Evolutionary conservation across 2,329 filamentous ascomycete genomes (phyloP).

Genomic region (Berkeleyomyces basicola): DNA sequence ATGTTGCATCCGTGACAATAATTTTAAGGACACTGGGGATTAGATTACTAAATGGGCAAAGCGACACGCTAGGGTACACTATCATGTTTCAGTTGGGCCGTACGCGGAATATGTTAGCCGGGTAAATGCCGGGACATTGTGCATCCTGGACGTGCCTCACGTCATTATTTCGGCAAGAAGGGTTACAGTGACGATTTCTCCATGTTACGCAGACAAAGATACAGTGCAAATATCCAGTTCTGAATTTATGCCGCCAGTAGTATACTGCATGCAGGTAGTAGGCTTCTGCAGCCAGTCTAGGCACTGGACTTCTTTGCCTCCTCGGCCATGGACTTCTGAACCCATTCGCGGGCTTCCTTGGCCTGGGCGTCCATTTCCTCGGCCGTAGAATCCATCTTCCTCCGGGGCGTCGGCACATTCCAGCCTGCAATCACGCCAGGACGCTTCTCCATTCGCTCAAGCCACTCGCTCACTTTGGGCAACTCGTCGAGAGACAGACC

Average conservation of each 20-base stretch:
- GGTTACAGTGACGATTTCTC: background rate
- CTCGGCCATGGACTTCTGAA: slow-evolving; percentile 52
- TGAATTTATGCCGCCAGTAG: background rate
- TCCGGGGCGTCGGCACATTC: slow-evolving; percentile 52
- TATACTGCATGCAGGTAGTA: background rate
- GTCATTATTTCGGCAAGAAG: background rate
- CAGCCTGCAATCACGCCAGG: slow-evolving; percentile 60
- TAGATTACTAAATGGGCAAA: background rate
- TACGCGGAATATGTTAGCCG: background rate
- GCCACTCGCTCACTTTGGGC: slow-evolving; percentile 60
- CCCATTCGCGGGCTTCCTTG: slow-evolving; percentile 39
- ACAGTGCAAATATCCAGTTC: too few relatives aligned
- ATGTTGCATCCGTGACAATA: background rate
- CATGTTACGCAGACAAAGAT: too few relatives aligned
- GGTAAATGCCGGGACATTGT: background rate
- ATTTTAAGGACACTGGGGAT: background rate
- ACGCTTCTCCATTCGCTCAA: slow-evolving; percentile 50
- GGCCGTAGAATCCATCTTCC: slow-evolving; percentile 27
- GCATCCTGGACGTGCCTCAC: background rate
- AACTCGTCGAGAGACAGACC: slow-evolving; percentile 53
- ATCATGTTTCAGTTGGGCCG: background rate
- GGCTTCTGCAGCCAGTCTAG: background rate
- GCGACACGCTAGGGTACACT: background rate
- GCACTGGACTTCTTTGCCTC: slow-evolving; percentile 35
- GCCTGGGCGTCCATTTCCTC: slow-evolving; percentile 42